Evolutionary conservation across 306 rosid genomes (phyloP), one percentile per base, ranked within the genome.

Genomic region (Benincasa hispida): DNA sequence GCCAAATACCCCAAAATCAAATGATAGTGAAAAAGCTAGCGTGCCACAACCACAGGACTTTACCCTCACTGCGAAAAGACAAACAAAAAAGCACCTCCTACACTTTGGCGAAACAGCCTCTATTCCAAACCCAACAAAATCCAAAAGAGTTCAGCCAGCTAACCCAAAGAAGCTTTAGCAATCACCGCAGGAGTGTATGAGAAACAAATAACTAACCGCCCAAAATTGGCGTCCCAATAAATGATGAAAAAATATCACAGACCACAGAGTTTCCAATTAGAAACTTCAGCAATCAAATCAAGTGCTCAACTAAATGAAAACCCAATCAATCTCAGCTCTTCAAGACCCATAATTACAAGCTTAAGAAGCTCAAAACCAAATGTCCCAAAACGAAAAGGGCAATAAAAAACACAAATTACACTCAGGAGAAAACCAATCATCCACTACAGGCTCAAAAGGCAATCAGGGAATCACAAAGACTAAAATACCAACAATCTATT

Each of bases 401-500:
- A 68, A 41, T 69, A 24, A 68, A n/a, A 37, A 68, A 13, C 10
- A 4, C 35, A 70, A 70, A 70, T 47, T 47, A 45, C 35, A 25
- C 22, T 39, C 24, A 14, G 32, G 18, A 8, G 9, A 70, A 51
- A 53, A 19, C 19, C 47, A 73, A 73, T 28, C 53, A 30, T 25
- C 22, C 25, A 19, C 39, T 35, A 53, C 14, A 73, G 30, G 28
- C 77, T 15, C 17, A 48, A 72, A 50, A 28, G 2, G 1, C 5
- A 27, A 72, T 72, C 60, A 48, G 12, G 21, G 25, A 45, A 72
- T 25, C 60, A 45, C 25, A 15, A 14, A 48, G 14, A 72, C 32
- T 50, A 73, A 54, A 73, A 73, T 72, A 39, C 14, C 75, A 83
- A 75, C 61, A 67, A 32, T 63, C 56, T 11, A n/a, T 79, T 68